Evolutionary conservation across 2,329 filamentous ascomycete species (phyloP), one percentile per base, ranked within the genome.

Genomic region (Fusarium odoratissimum): DNA sequence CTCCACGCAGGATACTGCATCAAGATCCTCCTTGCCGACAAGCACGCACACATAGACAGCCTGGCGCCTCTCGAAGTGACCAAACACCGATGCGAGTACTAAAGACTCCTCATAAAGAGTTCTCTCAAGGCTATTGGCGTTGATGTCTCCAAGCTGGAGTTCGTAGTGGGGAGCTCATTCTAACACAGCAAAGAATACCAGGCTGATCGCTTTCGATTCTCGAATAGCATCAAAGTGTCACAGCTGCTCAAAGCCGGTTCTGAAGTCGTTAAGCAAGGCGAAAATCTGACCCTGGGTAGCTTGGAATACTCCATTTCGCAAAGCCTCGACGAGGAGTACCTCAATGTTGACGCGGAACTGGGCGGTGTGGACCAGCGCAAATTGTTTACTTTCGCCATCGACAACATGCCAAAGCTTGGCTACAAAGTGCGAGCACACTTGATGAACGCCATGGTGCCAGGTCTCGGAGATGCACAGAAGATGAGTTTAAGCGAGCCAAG

Each of bases 401-500:
- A 67, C 0, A 25, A 48, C 5, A 35, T 67, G 13, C 54, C 42
- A 6, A 49, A 48, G 8, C 8, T 61, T 5, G 41, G 41, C 0
- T 67, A 44, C 25, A 67, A 12, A 28, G 30, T 44, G 2, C 30
- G 62, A 3, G 54, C 62, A 1, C n/a, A 67, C 4, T 16, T 67
- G 2, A 60, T 67, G 54, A 67, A 67, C 10, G 1, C 35, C 11
- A 45, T 67, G 6, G 37, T 61, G 0, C 62, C 54, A 0, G 62
- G 62, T 13, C 46, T 67, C 1, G 55, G 54, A 2, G 35, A 49
- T 5, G 25, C 46, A 2, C 25, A 61, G n/a, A 67, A 67, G 25
- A 67, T 67, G 41, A 67, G 54, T 23, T 67, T 55, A 3, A 67
- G 54, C 19, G 41, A 61, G 0, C 62, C 37, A 2, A 54, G 5